Evolutionary conservation across 371 early-diverging fungal species (phyloP).

Genomic region (Mortierella sp.): DNA sequence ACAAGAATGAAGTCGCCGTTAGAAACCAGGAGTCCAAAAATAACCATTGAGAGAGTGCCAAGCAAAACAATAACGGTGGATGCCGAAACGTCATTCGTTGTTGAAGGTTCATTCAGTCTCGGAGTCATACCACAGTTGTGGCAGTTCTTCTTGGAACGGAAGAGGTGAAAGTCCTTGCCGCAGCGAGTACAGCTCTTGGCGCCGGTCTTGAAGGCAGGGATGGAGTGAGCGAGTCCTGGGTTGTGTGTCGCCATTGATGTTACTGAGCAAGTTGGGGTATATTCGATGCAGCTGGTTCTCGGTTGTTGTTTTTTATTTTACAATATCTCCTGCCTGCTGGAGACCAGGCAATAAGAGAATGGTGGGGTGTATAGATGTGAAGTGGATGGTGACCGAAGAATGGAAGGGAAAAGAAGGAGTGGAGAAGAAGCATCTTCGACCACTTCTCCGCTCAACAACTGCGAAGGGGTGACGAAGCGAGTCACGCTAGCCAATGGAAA

Average conservation of each 20-base stretch:
- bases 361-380: background rate
- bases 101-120: background rate
- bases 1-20: background rate
- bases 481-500: background rate
- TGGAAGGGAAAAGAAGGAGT: background rate
- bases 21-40: background rate
- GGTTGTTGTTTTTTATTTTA: background rate
- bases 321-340: background rate
- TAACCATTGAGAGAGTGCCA: constrained; percentile 3
- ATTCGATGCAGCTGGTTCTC: background rate
- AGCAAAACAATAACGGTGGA: background rate
- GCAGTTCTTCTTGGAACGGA: constrained; percentile 45
- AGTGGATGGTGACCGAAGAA: background rate
- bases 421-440: background rate
- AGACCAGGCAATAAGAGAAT: background rate
- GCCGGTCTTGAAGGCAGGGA: constrained; percentile 38
- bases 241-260: constrained; percentile 25
- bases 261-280: background rate
- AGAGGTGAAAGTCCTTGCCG: constrained; percentile 56
- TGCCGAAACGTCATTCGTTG: background rate
- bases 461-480: background rate
- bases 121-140: constrained; percentile 46
- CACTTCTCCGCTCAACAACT: background rate
- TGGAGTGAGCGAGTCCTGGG: constrained; percentile 42
- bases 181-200: constrained; percentile 48